Percentiles rank a stretch among this genome's conserved stretches.
These are phyloP conservation scores for Alternaria incomplexa DNA, from an alignment of 2,329 filamentous ascomycete species.

Conservation along the genomic window DNA sequence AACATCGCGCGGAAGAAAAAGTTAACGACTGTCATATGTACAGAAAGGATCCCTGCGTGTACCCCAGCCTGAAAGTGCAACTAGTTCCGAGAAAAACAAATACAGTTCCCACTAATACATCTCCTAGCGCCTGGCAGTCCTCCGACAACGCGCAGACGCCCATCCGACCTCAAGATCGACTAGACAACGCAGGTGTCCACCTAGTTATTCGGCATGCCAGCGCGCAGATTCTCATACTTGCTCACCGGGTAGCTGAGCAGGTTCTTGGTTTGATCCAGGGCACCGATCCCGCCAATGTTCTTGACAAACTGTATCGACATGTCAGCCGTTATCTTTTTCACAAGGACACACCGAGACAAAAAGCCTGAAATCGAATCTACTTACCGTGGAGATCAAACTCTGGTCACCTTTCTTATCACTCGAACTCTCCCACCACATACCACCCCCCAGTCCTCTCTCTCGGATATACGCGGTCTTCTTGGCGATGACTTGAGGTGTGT, in stretches of 20 bases:
- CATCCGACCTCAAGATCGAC: neutral
- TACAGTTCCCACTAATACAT: neutral
- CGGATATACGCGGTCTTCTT: conserved; percentile 37
- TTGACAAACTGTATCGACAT: conserved; percentile 52
- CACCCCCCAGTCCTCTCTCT: conserved; percentile 40
- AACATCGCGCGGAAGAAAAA: neutral
- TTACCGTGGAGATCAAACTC: conserved; percentile 42
- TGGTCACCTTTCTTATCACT: conserved; percentile 40
- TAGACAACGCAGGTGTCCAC: neutral
- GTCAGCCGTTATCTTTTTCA: conserved; percentile 5
- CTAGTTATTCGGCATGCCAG: conserved; percentile 29
- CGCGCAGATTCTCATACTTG: conserved; percentile 71
- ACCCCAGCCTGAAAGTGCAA: neutral
- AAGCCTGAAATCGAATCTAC: neutral
- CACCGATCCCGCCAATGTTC: conserved; percentile 60
- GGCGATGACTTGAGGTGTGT: conserved; percentile 40
- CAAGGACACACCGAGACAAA: neutral
- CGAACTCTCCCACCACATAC: conserved; percentile 49
- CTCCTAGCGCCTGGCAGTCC: neutral
- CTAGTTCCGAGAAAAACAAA: neutral
- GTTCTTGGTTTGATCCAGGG: conserved; percentile 63
- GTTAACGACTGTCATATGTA: neutral
- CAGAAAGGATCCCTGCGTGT: neutral
- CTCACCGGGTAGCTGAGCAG: conserved; percentile 68
- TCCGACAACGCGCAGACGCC: neutral